These are phyloP conservation scores for Phytophthora aleatoria DNA, from an alignment of 352 stramenopile species.

Conservation along the genomic window DNA sequence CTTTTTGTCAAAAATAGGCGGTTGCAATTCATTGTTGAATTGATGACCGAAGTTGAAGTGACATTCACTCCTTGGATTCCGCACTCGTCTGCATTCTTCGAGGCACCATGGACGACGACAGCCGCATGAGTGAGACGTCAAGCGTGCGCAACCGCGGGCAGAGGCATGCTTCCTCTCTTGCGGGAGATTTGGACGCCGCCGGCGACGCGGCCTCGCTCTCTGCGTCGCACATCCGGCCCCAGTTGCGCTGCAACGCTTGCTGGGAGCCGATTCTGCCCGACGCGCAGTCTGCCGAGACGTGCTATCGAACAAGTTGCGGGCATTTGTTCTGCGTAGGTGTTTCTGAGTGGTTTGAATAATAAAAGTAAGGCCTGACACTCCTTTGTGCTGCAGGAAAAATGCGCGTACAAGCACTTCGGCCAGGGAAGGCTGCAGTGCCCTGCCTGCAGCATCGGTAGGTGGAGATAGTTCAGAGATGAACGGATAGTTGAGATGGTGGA, in stretches of 20 bases:
- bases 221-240: conserved; percentile 48
- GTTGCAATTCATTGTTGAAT: conserved; percentile 28
- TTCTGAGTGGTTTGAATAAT: neutral
- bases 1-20: conserved; percentile 1
- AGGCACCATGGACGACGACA: conserved; percentile 56
- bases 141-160: conserved; percentile 54
- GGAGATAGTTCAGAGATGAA: neutral
- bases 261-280: conserved; percentile 74
- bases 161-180: conserved; percentile 26
- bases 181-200: conserved; percentile 58
- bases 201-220: conserved; percentile 21
- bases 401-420: conserved; percentile 84
- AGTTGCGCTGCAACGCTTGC: conserved; percentile 78
- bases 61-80: conserved; percentile 44
- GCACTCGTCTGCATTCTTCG: conserved; percentile 27
- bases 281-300: conserved; percentile 70
- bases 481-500: neutral
- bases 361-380: neutral
- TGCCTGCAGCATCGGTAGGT: conserved; percentile 54
- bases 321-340: conserved; percentile 70
- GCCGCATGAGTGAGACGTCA: conserved; percentile 77
- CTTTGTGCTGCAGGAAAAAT: conserved; percentile 70
- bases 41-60: conserved; percentile 48
- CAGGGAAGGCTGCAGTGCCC: conserved; percentile 66
- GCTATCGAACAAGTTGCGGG: conserved; percentile 77